phyloP scores from a whole-genome alignment of 768 basidiomycete species.

The Suillus cothurnatus region DNA sequence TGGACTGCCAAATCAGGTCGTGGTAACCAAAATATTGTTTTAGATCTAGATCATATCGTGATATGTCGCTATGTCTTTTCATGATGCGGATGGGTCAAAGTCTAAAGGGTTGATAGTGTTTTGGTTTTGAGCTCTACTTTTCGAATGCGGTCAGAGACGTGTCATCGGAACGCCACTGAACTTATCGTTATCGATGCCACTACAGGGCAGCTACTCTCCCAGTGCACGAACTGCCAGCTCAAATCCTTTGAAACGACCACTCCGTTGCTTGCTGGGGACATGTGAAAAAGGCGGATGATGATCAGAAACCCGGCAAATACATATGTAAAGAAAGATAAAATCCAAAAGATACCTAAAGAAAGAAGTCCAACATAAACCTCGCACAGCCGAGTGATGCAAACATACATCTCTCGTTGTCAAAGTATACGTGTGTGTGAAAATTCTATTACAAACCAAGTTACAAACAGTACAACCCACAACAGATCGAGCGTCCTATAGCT shows the following conservation, averaged over 20 bases:
- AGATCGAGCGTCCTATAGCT: not conserved
- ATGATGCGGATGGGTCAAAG: not conserved
- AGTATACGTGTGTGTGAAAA: conserved; percentile 2
- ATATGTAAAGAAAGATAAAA: not conserved
- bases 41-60: not conserved
- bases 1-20: not conserved
- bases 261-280: not conserved
- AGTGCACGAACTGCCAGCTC: not conserved
- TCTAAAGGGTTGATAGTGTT: not conserved
- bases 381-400: not conserved
- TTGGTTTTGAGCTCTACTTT: not conserved
- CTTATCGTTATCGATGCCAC: not conserved
- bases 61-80: not conserved
- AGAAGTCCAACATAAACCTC: not conserved
- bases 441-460: conserved; percentile 7
- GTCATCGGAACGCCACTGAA: not conserved
- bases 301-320: conserved; percentile 1
- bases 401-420: not conserved
- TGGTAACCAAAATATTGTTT: conserved; percentile 1
- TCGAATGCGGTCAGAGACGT: not conserved
- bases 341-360: not conserved
- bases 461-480: conserved; percentile 4
- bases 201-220: not conserved
- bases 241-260: not conserved
- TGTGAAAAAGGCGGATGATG: not conserved